phyloP scores from a whole-genome alignment of 225 moss, liverwort and hornwort species.

The Rhytidiadelphus loreus region DNA sequence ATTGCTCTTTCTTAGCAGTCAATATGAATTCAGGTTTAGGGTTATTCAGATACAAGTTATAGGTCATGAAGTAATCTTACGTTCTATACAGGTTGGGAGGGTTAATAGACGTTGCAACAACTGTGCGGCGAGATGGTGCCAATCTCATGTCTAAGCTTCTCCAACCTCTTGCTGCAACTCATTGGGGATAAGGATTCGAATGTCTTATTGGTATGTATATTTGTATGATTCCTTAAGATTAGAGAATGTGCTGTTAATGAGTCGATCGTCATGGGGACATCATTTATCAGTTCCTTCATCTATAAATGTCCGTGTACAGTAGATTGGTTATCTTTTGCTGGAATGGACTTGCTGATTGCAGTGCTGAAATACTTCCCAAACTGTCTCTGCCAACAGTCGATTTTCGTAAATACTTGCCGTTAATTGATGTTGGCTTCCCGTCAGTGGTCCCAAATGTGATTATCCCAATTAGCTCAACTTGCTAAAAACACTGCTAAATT shows the following conservation, averaged over 20 bases:
- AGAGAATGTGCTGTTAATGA: background rate
- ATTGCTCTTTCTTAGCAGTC: background rate
- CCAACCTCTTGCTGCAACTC: slow-evolving; percentile 68
- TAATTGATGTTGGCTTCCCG: background rate
- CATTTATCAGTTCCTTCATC: background rate
- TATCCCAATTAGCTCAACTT: background rate
- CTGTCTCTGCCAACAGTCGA: slow-evolving; percentile 73
- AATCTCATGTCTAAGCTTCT: slow-evolving; percentile 56
- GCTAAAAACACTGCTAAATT: background rate
- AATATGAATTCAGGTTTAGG: background rate
- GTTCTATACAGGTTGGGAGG: slow-evolving; percentile 52
- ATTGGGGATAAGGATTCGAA: slow-evolving; percentile 73
- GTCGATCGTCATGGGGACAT: background rate
- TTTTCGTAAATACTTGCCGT: slow-evolving; percentile 29
- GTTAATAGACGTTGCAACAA: slow-evolving; percentile 39
- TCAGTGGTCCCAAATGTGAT: background rate
- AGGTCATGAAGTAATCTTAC: background rate
- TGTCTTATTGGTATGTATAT: slow-evolving; percentile 61
- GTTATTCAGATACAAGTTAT: background rate
- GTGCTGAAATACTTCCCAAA: slow-evolving; percentile 65
- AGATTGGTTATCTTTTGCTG: background rate
- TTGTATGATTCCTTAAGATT: background rate
- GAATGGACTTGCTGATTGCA: slow-evolving; percentile 63
- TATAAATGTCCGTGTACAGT: background rate
- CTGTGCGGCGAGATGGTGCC: slow-evolving; percentile 77